phyloP scores from a whole-genome alignment of 2,329 filamentous ascomycete genomes.

The Cladorrhinum sp. region DNA sequence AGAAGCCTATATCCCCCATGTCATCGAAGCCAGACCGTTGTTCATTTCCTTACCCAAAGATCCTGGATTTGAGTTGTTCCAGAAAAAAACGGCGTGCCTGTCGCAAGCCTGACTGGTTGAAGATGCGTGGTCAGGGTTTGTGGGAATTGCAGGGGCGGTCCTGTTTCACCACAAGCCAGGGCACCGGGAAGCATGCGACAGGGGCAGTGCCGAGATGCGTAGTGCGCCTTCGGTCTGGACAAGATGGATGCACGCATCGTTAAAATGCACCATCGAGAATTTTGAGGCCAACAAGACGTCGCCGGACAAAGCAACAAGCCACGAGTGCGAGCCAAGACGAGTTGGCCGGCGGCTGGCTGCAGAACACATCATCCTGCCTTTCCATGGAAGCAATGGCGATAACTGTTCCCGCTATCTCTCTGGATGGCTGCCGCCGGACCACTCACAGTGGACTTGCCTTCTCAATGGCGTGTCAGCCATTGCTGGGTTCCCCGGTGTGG shows the following conservation, averaged over 20 bases:
- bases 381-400: constrained; percentile 1
- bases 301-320: constrained; percentile 2
- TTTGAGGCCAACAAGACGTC: constrained; percentile 16
- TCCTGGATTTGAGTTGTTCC: constrained; percentile 37
- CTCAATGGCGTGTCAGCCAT: constrained; percentile 5
- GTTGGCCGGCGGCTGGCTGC: constrained; percentile 25
- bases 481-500: constrained; percentile 6
- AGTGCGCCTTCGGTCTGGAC: constrained; percentile 26
- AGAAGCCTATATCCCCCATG: constrained; percentile 8
- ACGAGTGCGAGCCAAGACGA: constrained; percentile 15
- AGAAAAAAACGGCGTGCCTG: constrained; percentile 41
- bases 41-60: constrained; percentile 12
- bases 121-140: constrained; percentile 35
- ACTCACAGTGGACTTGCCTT: background rate
- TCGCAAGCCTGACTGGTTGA: constrained; percentile 45
- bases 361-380: constrained; percentile 20
- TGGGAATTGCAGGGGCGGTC: constrained; percentile 47
- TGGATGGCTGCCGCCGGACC: background rate
- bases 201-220: constrained; percentile 29
- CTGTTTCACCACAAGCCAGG: constrained; percentile 52
- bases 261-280: constrained; percentile 15
- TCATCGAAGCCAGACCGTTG: constrained; percentile 5
- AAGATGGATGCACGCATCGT: constrained; percentile 15
- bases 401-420: background rate
- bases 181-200: constrained; percentile 36